Evolutionary conservation across 768 basidiomycete genomes (phyloP), one percentile per base, ranked within the genome.

Genomic region (Suillus tomentosus): DNA sequence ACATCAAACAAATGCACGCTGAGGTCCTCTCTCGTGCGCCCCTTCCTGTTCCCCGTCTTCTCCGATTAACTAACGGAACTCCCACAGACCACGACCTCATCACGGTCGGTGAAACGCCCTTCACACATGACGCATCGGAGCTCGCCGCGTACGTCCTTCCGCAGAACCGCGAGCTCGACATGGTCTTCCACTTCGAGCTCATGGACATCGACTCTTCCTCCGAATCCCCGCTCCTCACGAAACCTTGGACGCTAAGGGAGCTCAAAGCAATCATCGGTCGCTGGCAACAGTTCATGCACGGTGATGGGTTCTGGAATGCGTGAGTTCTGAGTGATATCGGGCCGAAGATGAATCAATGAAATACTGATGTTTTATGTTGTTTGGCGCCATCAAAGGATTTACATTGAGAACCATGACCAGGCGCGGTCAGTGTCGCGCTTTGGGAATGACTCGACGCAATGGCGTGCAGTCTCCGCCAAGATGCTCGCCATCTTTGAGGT

Each of bases 321-420:
- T 87, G 66, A 66, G 84, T 75, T 50, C 19, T 55, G 8, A 36
- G 7, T 42, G 17, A 58, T 42, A 27, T 58, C 3, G 11, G 36
- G 39, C 17, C 15, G 24, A 57, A 24, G 22, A 10, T 31, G 31
- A 31, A 31, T 31, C 31, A 31, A 31, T 31, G 27, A 10, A 42
- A 61, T 31, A 34, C 36, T 39, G 54, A 40, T 36, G 27, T 19
- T 59, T 47, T 39, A 39, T 60, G 59, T 61, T 39, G 22, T 34
- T 31, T 62, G 48, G 22, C 36, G n/a, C 43, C 57, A 34, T 65
- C 47, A 24, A 60, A 87, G 87, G n/a, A 74, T 84, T 8, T 89
- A 81, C 74, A 83, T 88, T 50, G 89, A 90, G 74, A 89, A 91
- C 72, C 89, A 90, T 72, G 89, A 91, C 73, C 84, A 86, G 50